Evolutionary conservation across 208 protist species (phyloP), one percentile per base, ranked within the genome.

Genomic region (Angomonas ambiguus): DNA sequence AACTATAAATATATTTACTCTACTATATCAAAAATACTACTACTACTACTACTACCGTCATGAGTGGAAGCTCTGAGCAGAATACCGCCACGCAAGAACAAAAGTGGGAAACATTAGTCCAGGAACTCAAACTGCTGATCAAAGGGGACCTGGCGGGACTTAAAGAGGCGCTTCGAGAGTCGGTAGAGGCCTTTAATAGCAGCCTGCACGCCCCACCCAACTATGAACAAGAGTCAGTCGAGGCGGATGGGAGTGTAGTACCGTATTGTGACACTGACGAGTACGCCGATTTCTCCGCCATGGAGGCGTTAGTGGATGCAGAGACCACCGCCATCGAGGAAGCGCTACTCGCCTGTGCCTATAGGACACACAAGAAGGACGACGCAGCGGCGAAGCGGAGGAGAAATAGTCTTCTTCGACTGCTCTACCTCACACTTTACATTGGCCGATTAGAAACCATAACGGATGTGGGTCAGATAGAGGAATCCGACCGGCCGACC

Each of bases 181-280:
- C 76, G 22, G 72, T 82, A 35, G 62, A 72, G n/a, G 51, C 58
- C 8, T 92, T 92, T 48, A 64, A 66, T 10, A 42, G 61, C 38
- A 88, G 71, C 16, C 71, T 93, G 27, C 28, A 70, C 33, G 69
- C 77, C 31, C 83, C 87, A 35, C 57, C 56, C 8, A 72, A 69
- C 64, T 93, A 92, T 65, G 62, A 76, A 28, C 74, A 76, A 51
- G 51, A 59, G 28, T 13, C 28, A 1, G 74, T 70, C 22, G 45
- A 60, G 11, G 65, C 49, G 0, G 69, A 67, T 2, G 73, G 71
- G 24, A 38, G 67, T 8, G 49, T 76, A 0, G 67, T 93, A 24
- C 75, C 81, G 0, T 93, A 78, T 67, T 70, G 63, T 55, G 82
- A 88, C 61, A 93, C 83, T 3, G 87, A 93, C 59, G 81, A 93